phyloP scores from a whole-genome alignment of 1,139 yeast species.

The Yamadazyma triangularis region DNA sequence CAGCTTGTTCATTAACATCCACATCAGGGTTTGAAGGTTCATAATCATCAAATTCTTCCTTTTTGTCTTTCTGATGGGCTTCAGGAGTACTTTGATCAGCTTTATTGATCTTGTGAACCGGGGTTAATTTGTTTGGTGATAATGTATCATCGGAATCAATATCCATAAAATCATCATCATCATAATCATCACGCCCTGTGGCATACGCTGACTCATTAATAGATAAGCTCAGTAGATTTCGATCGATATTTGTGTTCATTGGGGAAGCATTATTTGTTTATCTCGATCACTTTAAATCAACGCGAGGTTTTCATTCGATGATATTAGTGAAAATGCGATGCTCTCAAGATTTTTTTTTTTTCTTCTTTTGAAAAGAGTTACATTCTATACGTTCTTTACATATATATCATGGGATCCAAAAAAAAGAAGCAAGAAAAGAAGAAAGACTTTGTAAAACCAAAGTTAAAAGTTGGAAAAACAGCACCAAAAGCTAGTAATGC shows the following conservation, averaged over 20 bases:
- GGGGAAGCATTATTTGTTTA: neutral
- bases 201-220: constrained; percentile 7
- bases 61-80: neutral
- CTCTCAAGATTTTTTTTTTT: neutral
- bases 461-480: constrained; percentile 85
- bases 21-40: constrained; percentile 2
- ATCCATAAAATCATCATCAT: constrained; percentile 12
- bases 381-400: no score
- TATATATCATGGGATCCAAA: constrained; percentile 56
- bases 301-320: neutral
- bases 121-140: neutral
- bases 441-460: constrained; percentile 74
- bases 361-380: neutral
- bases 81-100: neutral
- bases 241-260: constrained; percentile 9
- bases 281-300: no score
- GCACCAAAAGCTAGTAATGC: constrained; percentile 65
- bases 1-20: constrained; percentile 7
- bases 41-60: constrained; percentile 3
- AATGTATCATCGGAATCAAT: constrained; percentile 10
- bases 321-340: neutral
- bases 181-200: constrained; percentile 1
- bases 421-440: constrained; percentile 63
- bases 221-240: constrained; percentile 10
- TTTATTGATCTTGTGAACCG: neutral